Evolutionary conservation across 345 rosid species (phyloP), one percentile per base, ranked within the genome.

Genomic region (Aquilaria yunnanensis): DNA sequence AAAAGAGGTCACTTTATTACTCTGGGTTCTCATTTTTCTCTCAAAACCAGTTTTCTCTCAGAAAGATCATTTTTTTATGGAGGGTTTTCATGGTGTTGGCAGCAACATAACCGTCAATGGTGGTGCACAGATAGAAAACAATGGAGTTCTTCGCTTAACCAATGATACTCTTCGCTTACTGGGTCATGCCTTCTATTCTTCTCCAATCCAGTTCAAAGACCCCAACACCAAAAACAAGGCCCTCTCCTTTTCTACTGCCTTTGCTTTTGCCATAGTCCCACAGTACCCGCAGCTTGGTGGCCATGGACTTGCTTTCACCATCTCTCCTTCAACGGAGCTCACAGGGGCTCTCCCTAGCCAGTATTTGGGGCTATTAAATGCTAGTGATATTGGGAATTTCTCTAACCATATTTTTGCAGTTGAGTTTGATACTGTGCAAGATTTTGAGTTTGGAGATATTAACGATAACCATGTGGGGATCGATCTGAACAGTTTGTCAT

Each of bases 381-480:
- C 81, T 5, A 80, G 33, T 59, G 73, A 78, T 58, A 34, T 50
- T 4, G 84, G 83, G 41, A 82, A 88, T 66, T 57, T 64, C 66
- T 72, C 86, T 9, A 82, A 79, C 74, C 83, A 85, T 60, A 50
- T 93, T 64, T 77, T 90, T 66, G 94, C 94, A 0, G 96, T 93
- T 30, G 98, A 93, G 34, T 90, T 93, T 54, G 98, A 93, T 66
- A 88, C 96, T 0, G 89, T 90, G 29, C 67, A 54, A 57, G 89
- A 90, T 67, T 75, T 79, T 32, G 97, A 88, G 64, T 73, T 93
- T 50, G 74, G 59, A 2, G 96, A 93, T 54, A 86, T 79, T 16
- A 66, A 88, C 68, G 96, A 85, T 69, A 90, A 88, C 70, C 98
- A 90, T 72, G 81, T 90, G 1, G 98, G 98, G 37, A 76, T 93